Evolutionary conservation across 2,329 filamentous ascomycete genomes (phyloP), one percentile per base, ranked within the genome.

Genomic region (Clonostachys chloroleuca): DNA sequence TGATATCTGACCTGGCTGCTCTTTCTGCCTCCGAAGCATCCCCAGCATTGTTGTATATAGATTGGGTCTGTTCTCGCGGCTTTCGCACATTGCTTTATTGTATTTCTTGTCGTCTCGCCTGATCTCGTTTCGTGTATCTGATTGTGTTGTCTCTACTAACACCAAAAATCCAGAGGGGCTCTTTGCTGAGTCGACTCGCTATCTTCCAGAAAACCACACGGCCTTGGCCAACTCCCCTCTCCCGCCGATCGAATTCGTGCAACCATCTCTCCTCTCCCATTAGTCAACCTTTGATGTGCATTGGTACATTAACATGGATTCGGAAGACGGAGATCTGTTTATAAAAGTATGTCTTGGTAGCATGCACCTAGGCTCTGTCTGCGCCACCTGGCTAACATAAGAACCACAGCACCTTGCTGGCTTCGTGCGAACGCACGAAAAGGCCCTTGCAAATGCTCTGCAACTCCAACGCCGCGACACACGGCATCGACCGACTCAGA

Each of bases 341-440:
- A 83, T 94, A 71, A 94, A 92, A 83, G 88, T 89, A 77, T 52
- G 72, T 43, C 40, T 36, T 24, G 52, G 69, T 58, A 17, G 37
- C 39, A 13, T 34, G 51, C 37, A 5, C 6, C 24, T 4, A 18
- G 30, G 14, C 17, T 43, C 42, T 43, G 42, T 30, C 42, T 5
- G 16, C 20, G 36, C 36, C 18, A n/a, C 36, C 33, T 30, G 24
- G 24, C 24, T 30, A 30, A 30, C 24, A 30, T 30, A 9, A 10
- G 9, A 30, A 30, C 24, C 46, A 50, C 66, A 96, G 92, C 94
- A 95, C 78, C 80, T 99, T 65, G 92, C 92, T 64, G 86, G 86
- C 71, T 97, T 96, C 70, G 91, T 99, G 70, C 90, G 92, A 53
- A 96, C 91, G 47, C 91, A 99, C 74, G 94, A 99, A 71, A 95